phyloP scores from a whole-genome alignment of 306 rosid genomes.

The Aeschynomene evenia region DNA sequence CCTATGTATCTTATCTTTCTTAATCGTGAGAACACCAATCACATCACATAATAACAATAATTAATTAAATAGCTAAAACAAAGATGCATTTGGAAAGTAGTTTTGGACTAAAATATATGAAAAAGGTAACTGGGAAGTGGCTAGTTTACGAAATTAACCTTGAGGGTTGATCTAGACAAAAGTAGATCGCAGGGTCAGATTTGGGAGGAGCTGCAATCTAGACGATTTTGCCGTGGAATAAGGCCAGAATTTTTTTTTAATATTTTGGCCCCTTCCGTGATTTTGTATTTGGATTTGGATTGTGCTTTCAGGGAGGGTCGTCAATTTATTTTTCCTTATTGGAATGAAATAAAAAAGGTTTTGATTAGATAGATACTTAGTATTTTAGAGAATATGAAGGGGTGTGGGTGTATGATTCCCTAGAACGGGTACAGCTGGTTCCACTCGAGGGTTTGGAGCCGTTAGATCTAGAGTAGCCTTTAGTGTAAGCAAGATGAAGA shows the following conservation, averaged over 20 bases:
- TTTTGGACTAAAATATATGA: constrained; percentile 2
- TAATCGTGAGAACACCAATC: constrained; percentile 22
- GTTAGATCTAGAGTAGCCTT: constrained; percentile 51
- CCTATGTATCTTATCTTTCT: background rate
- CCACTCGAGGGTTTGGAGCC: constrained; percentile 33
- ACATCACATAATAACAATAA: constrained; percentile 20
- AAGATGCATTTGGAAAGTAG: background rate
- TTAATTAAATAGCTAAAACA: constrained; percentile 23
- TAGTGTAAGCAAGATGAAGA: background rate
- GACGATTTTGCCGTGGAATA: constrained; percentile 44
- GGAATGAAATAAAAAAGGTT: constrained; percentile 19
- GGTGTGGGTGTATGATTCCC: constrained; percentile 28
- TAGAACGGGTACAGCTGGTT: constrained; percentile 47
- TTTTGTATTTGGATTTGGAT: constrained; percentile 10
- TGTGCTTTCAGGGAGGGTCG: constrained; percentile 34
- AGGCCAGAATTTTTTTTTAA: constrained; percentile 30
- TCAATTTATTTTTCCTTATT: constrained; percentile 35
- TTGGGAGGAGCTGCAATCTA: constrained; percentile 28
- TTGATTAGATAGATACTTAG: constrained; percentile 24
- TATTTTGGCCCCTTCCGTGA: constrained; percentile 42
- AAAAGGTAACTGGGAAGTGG: constrained; percentile 27
- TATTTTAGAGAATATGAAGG: background rate
- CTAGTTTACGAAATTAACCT: constrained; percentile 70
- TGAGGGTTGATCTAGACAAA: constrained; percentile 33
- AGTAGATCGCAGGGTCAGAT: constrained; percentile 32